Conservation (phyloP, 139 green algal species). For the Yamagishiella unicocca region DNA sequence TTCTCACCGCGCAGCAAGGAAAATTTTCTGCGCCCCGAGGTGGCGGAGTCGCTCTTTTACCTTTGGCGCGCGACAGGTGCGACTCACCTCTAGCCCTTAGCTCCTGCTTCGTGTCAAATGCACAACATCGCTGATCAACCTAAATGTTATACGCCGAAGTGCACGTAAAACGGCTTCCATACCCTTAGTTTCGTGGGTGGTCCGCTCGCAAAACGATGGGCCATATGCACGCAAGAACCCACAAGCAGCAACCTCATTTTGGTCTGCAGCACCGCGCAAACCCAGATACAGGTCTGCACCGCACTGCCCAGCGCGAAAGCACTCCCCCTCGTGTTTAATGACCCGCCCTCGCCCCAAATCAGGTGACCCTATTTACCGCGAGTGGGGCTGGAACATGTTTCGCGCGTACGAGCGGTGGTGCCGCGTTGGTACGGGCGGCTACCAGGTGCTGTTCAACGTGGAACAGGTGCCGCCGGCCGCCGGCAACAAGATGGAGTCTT, state of each 20-base stretch:
- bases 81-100: too few relatives aligned
- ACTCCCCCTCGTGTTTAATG: neutral
- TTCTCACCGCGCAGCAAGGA: conserved; percentile 18
- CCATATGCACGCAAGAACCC: too few relatives aligned
- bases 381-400: conserved; percentile 90
- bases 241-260: too few relatives aligned
- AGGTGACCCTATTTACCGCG: conserved; percentile 78
- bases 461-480: conserved; percentile 57
- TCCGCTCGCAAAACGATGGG: too few relatives aligned
- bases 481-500: conserved; percentile 88
- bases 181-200: too few relatives aligned
- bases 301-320: neutral
- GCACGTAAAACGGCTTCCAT: too few relatives aligned
- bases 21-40: conserved; percentile 89
- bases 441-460: conserved; percentile 39
- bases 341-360: neutral
- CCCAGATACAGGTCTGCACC: neutral
- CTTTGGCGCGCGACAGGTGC: conserved; percentile 81
- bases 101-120: too few relatives aligned
- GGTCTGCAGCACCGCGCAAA: too few relatives aligned
- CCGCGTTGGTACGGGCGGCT: conserved; percentile 74
- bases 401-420: conserved; percentile 77
- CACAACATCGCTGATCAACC: too few relatives aligned
- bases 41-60: conserved; percentile 88
- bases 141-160: too few relatives aligned